Evolutionary conservation across 306 rosid genomes (phyloP), one percentile per base, ranked within the genome.

Genomic region (Lithocarpus polystachyus): DNA sequence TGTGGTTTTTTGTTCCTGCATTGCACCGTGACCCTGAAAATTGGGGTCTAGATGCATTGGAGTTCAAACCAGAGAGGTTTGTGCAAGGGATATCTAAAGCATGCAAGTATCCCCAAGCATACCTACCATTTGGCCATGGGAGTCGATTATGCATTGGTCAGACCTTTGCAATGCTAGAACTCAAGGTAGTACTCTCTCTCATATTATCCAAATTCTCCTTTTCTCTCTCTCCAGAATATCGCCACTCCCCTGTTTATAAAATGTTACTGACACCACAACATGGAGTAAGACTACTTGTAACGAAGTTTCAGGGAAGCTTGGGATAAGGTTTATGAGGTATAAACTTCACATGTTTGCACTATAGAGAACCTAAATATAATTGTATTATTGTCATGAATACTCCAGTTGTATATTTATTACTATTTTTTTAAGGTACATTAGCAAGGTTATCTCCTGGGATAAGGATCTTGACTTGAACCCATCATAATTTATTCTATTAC

Each of bases 41-140:
- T 0, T 86, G 86, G 89, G 86, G 89, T 10, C 48, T 48, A 43
- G 78, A 86, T 69, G 77, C 84, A 0, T 8, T 4, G 6, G 77
- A 79, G n/a, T 86, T 86, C 59, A 82, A 61, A 53, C 89, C 84
- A 61, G 78, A 77, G 23, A 82, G 89, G 73, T 82, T 86, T 65
- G 80, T 20, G 0, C 55, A 24, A 6, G 84, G 89, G 56, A 61
- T 82, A 45, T 68, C 73, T 15, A 82, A 72, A 24, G 86, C 89
- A 0, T 82, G 87, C 23, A 80, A 86, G 81, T 48, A 79, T 51
- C 86, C 89, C 0, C 86, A 86, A 56, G 80, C 77, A 2, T 85
- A 85, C 59, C 11, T 82, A 1, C 89, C 89, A 33, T 86, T 86
- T 33, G 89, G 89, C 2, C 20, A 59, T 0, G 89, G 89, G 18